Evolutionary conservation across 495 filamentous ascomycete species (phyloP).

Genomic region (Hyaloscypha variabilis): DNA sequence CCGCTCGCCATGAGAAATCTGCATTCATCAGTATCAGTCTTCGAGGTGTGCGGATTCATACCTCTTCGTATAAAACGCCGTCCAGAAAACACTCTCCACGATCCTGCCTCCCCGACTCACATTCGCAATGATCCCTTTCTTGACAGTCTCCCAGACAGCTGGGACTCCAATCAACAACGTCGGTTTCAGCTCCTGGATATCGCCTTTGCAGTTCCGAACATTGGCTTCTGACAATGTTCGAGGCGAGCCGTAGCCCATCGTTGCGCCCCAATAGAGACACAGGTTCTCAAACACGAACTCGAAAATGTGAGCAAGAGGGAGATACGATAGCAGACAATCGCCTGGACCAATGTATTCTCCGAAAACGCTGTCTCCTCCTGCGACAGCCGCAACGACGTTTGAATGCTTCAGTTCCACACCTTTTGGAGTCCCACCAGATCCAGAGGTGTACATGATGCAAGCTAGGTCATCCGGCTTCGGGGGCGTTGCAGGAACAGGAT

Average conservation of each 20-base stretch:
- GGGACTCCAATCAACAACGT: slow-evolving; percentile 92
- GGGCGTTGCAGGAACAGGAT: slow-evolving; percentile 75
- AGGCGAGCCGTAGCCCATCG: slow-evolving; percentile 93
- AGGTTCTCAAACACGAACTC: slow-evolving; percentile 96
- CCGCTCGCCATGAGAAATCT: slow-evolving; percentile 63
- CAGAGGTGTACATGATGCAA: slow-evolving; percentile 99
- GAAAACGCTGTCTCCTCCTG: slow-evolving; percentile 84
- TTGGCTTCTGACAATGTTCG: slow-evolving; percentile 86
- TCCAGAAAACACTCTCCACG: slow-evolving; percentile 86
- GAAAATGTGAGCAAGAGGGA: slow-evolving; percentile 91
- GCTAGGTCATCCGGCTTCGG: slow-evolving; percentile 83
- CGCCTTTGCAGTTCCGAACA: slow-evolving; percentile 89
- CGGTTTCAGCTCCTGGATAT: slow-evolving; percentile 91
- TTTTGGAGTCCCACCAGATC: slow-evolving; percentile 92
- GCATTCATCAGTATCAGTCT: slow-evolving; percentile 5
- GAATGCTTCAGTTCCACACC: slow-evolving; percentile 88
- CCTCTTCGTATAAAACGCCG: slow-evolving; percentile 76
- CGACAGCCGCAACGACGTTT: slow-evolving; percentile 84
- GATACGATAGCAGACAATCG: slow-evolving; percentile 86
- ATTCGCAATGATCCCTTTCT: slow-evolving; percentile 91
- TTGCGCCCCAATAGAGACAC: slow-evolving; percentile 85
- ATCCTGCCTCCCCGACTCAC: slow-evolving; percentile 72
- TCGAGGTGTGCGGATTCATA: slow-evolving; percentile 34
- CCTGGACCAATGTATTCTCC: slow-evolving; percentile 80
- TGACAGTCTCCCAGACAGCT: slow-evolving; percentile 95